Conservation (phyloP, 169 alveolate species). For the Cryptosporidium tyzzeri region DNA sequence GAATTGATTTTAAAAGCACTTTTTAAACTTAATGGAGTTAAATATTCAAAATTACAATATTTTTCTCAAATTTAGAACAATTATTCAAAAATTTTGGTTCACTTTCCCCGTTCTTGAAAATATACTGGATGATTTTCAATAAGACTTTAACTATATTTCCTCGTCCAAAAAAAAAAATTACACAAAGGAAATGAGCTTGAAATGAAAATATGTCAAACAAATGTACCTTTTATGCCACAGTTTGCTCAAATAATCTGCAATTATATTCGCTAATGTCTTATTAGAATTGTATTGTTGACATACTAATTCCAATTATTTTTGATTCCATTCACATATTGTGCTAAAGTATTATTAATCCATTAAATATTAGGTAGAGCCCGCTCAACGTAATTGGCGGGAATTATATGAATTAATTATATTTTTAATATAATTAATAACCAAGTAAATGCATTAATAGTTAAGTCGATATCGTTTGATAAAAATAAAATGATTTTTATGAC, state of each 20-base stretch:
- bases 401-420: background rate
- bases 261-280: background rate
- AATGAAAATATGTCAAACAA: background rate
- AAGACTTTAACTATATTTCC: background rate
- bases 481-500: background rate
- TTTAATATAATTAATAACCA: background rate
- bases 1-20: background rate
- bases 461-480: no score
- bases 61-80: background rate
- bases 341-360: background rate
- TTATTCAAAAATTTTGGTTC: no score
- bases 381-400: constrained; percentile 32
- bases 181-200: background rate
- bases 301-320: background rate
- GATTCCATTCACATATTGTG: background rate
- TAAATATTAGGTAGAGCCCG: background rate
- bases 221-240: background rate
- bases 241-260: background rate
- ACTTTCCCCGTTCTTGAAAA: background rate
- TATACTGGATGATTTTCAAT: background rate
- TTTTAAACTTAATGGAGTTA: background rate
- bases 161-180: background rate
- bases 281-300: background rate
- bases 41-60: background rate
- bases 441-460: no score